A percentile compares a stretch with the other conserved stretches of the same genome.
phyloP scores from a whole-genome alignment of 139 green algal species.

The Asterochloris erici region DNA sequence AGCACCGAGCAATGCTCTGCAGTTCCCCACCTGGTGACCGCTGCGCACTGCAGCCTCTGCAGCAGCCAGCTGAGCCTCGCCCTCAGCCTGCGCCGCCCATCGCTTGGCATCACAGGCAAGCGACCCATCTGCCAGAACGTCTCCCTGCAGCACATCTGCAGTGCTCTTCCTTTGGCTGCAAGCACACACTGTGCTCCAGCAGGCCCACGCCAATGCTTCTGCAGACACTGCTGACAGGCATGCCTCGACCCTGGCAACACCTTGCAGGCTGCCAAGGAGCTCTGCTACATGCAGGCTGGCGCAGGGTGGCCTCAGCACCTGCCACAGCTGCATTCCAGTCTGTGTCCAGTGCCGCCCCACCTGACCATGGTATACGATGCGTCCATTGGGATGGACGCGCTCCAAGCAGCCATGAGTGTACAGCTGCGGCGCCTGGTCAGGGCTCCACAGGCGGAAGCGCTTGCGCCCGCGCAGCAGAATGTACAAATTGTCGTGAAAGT shows the following conservation, averaged over 20 bases:
- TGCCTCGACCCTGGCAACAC: no score
- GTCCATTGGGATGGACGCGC: slow-evolving; percentile 68
- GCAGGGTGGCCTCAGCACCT: background rate
- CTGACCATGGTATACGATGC: slow-evolving; percentile 79
- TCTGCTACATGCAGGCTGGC: background rate
- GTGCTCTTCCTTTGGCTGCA: background rate
- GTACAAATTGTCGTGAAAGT: slow-evolving; percentile 94
- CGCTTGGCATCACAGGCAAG: slow-evolving; percentile 44
- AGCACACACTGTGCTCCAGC: background rate
- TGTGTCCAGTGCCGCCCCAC: slow-evolving; percentile 18
- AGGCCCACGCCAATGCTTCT: background rate
- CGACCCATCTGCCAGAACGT: slow-evolving; percentile 62
- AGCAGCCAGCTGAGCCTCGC: slow-evolving; percentile 42
- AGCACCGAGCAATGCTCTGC: background rate
- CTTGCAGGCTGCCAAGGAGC: no score
- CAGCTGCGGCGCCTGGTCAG: slow-evolving; percentile 51
- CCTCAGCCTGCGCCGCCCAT: slow-evolving; percentile 31
- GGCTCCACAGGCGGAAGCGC: slow-evolving; percentile 76
- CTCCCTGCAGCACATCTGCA: slow-evolving; percentile 32
- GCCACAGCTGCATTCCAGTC: background rate
- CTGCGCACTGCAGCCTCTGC: slow-evolving; percentile 44
- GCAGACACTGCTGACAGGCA: no score
- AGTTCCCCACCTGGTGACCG: slow-evolving; percentile 25
- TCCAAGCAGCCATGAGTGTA: slow-evolving; percentile 57
- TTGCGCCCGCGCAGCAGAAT: slow-evolving; percentile 78